These are phyloP conservation scores for Colletotrichum orbiculare DNA, from an alignment of 2,329 filamentous ascomycete genomes.

Conservation along the genomic window DNA sequence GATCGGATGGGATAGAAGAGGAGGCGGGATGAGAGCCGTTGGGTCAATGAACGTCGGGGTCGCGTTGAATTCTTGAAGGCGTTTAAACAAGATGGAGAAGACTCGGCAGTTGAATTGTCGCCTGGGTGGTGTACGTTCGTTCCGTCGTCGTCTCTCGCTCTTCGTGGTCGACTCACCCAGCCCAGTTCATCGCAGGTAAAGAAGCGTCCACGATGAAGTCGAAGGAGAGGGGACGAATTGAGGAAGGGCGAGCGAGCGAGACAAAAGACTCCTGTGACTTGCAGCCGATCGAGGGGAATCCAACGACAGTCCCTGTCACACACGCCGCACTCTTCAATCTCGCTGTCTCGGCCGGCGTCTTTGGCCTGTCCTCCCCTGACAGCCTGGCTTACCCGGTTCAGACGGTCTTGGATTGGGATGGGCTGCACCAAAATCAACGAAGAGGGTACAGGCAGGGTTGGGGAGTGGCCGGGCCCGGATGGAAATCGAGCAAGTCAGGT, in stretches of 20 bases:
- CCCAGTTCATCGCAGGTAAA: conserved; percentile 18
- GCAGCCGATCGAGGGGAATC: conserved; percentile 22
- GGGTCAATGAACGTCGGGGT: conserved; percentile 11
- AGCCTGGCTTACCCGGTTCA: conserved; percentile 32
- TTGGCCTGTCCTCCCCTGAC: conserved; percentile 29
- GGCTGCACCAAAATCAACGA: conserved; percentile 26
- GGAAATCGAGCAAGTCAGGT: no score
- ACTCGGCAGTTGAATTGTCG: background rate
- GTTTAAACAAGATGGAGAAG: background rate
- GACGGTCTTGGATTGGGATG: conserved; percentile 33
- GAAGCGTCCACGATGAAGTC: conserved; percentile 5
- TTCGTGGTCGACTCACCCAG: conserved; percentile 13
- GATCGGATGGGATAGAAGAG: conserved; percentile 25
- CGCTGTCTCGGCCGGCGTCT: conserved; percentile 26
- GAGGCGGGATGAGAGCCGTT: conserved; percentile 12
- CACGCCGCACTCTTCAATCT: conserved; percentile 24
- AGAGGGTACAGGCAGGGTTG: background rate
- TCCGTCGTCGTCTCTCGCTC: conserved; percentile 1
- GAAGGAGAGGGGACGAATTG: background rate
- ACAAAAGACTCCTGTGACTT: conserved; percentile 8
- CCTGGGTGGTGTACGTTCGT: no score
- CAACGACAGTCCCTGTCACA: background rate
- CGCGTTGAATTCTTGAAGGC: background rate
- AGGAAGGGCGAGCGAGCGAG: conserved; percentile 6
- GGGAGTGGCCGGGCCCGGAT: no score